Conservation (phyloP, 2,329 filamentous ascomycete species). For the Leptosphaerulina australis region DNA sequence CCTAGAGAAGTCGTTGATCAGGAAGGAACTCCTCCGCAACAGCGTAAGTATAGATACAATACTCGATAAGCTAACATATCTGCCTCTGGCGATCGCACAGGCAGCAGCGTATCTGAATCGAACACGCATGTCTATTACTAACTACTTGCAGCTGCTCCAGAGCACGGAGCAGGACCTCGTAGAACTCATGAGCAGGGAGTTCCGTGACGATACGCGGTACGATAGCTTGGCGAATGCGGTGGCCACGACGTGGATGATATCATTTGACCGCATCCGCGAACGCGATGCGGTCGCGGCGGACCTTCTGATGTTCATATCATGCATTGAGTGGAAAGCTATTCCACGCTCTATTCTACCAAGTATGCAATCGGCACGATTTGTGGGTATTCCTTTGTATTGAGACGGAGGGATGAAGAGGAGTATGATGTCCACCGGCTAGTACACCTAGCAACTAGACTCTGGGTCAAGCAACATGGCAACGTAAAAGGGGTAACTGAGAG, state of each 20-base stretch:
- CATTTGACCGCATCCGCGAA: conserved; percentile 45
- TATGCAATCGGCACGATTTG: conserved; percentile 23
- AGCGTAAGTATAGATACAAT: conserved; percentile 2
- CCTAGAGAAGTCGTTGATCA: conserved; percentile 1
- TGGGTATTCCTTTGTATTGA: conserved; percentile 29
- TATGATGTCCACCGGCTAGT: conserved; percentile 25
- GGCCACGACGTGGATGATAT: conserved; percentile 52
- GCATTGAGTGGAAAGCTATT: conserved; percentile 23
- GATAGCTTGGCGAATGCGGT: conserved; percentile 46
- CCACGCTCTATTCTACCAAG: conserved; percentile 21
- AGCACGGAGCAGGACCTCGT: conserved; percentile 42
- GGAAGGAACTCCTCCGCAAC: neutral
- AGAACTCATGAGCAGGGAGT: conserved; percentile 48
- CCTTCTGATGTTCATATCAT: conserved; percentile 45
- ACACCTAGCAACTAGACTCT: conserved; percentile 24
- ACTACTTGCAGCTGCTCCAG: conserved; percentile 46
- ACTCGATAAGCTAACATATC: conserved; percentile 41
- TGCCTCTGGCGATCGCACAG: conserved; percentile 51
- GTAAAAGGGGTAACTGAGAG: neutral
- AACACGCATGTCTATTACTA: conserved; percentile 26
- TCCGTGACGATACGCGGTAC: conserved; percentile 49
- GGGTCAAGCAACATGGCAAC: conserved; percentile 4
- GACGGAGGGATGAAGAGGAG: conserved; percentile 14
- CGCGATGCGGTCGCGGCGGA: conserved; percentile 43
- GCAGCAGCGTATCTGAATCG: conserved; percentile 49